Evolutionary conservation across 352 stramenopile genomes (phyloP), one percentile per base, ranked within the genome.

Genomic region (Phytopythium litorale): DNA sequence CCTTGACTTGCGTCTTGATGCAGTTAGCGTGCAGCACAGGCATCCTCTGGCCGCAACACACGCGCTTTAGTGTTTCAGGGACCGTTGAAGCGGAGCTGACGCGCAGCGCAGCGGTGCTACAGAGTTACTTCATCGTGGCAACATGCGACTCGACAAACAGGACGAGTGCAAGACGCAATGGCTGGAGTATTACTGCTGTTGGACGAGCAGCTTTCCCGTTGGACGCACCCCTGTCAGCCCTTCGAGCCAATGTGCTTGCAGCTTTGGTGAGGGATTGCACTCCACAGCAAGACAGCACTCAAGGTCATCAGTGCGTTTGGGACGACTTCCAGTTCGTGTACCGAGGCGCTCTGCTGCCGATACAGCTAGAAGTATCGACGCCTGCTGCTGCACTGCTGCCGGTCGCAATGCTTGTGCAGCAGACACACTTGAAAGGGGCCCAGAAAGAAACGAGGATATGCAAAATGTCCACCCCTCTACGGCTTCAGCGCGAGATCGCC

Each of bases 271-370:
- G 12, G 48, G 28, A 38, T 3, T 13, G 23, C 48, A 37, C 25
- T 37, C 25, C 3, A 6, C 15, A 37, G 4, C 13, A 9, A 23
- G 21, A 15, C 25, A 21, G 48, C 23, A 7, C 25, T 18, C 13
- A 38, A 19, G 48, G 16, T 2, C 21, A n/a, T 1, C 48, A 18
- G 0, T 54, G 7, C n/a, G 4, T 25, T 0, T 38, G 48, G 48
- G n/a, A n/a, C 25, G 15, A 13, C 15, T 67, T 71, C 49, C 63
- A 43, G 13, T 82, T 84, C 42, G 32, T 82, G 50, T 70, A 81
- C 21, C 64, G 71, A 48, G 71, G 64, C 8, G 62, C 65, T 16
- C 19, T 75, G 23, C 46, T 81, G 3, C 45, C 63, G 28, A 30
- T 25, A 33, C 60, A 49, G 2, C 58, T 70, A 16, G 76, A 84